Percentiles rank a stretch among this genome's conserved stretches.
Conservation (phyloP, 2,329 filamentous ascomycete genomes). For the Penicillium sp. region DNA sequence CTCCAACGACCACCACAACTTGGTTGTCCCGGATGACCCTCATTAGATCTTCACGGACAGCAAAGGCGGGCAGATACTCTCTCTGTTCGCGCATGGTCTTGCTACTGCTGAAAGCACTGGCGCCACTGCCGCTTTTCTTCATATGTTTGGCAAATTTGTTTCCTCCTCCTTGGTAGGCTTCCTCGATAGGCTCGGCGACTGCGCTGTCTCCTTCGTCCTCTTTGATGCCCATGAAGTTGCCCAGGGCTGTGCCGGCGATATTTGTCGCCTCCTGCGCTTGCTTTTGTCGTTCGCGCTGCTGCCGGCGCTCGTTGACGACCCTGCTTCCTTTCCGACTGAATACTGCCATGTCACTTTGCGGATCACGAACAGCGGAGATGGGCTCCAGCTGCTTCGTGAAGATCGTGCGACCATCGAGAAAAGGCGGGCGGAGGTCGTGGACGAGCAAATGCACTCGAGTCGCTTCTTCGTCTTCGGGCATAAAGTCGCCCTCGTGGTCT, state of each 20-base stretch:
- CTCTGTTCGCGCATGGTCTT: slow-evolving; percentile 89
- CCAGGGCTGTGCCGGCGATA: slow-evolving; percentile 83
- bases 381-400: slow-evolving; percentile 98
- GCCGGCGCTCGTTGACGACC: slow-evolving; percentile 85
- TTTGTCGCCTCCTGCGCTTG: slow-evolving; percentile 95
- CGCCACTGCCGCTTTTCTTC: slow-evolving; percentile 77
- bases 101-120: slow-evolving; percentile 88
- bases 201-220: slow-evolving; percentile 88
- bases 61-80: slow-evolving; percentile 92
- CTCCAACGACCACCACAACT: slow-evolving; percentile 92
- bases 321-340: slow-evolving; percentile 94
- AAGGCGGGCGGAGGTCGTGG: slow-evolving; percentile 90
- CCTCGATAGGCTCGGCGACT: slow-evolving; percentile 70
- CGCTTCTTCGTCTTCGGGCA: slow-evolving; percentile 79
- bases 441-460: slow-evolving; percentile 87
- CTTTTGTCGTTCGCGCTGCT: slow-evolving; percentile 88
- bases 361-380: slow-evolving; percentile 85
- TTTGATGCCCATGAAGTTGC: slow-evolving; percentile 93
- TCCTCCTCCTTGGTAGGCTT: slow-evolving; percentile 59
- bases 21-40: slow-evolving; percentile 95
- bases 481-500: slow-evolving; percentile 78
- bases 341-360: slow-evolving; percentile 97
- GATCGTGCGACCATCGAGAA: slow-evolving; percentile 88
- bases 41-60: slow-evolving; percentile 87
- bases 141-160: slow-evolving; percentile 88